Evolutionary conservation across 1,139 yeast genomes (phyloP), one percentile per base, ranked within the genome.

Genomic region (Debaryomyces nepalensis): DNA sequence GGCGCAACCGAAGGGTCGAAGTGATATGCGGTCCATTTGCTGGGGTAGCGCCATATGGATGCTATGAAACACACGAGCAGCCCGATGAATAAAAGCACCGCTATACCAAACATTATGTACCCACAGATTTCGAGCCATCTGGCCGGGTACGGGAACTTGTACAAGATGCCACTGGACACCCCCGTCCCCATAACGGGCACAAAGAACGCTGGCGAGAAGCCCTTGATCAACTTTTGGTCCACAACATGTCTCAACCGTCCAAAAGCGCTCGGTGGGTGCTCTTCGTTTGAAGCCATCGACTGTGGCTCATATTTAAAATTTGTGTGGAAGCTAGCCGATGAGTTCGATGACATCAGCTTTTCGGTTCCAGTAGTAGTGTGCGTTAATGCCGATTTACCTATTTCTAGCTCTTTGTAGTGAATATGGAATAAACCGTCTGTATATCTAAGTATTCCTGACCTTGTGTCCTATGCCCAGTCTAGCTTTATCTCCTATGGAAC

Each of bases 111-210:
- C 70, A 83, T 70, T 8, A 84, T 73, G 42, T 78, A 68, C 2
- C 87, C 84, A 41, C 82, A 69, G 2, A 78, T 61, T 34, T 69
- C 54, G 21, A 87, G 68, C 95, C 95, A 81, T 35, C 63, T 59
- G 0, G 82, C 75, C 1, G 71, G 73, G 55, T 79, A 86, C 0
- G 96, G 90, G 58, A 84, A 88, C 23, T 67, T 59, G 61, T 81
- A 77, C 39, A 88, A 65, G 6, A 87, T 66, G 29, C 76, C 61
- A 4, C 86, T 68, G 1, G 87, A 68, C 34, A 88, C 86, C 2
- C 96, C 96, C 1, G 85, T 77, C 2, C 95, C 97, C 96, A 89
- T 89, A n/a, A 82, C 75, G 37, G 81, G 71, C 26, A 86, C 84
- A 61, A 84, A 88, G 75, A 82, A 83, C 2, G 71, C 72, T 1